Percentiles rank a stretch among this genome's conserved stretches.
phyloP scores from a whole-genome alignment of 2,329 filamentous ascomycete genomes.

The Lizonia empirigonia region DNA sequence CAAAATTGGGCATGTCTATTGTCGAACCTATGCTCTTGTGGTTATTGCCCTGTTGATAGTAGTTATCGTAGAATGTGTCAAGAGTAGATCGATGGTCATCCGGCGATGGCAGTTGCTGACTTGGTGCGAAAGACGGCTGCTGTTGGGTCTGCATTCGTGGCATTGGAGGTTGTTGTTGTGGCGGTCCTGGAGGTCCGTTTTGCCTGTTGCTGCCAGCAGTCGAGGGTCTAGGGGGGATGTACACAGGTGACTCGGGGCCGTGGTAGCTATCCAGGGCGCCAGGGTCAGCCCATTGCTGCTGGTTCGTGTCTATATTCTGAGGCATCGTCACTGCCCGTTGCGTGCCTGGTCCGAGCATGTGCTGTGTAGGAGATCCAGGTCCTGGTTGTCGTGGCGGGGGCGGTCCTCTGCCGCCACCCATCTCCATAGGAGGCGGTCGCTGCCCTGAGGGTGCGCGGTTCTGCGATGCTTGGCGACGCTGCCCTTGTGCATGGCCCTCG shows the following conservation, averaged over 20 bases:
- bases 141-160: constrained; percentile 30
- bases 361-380: constrained; percentile 36
- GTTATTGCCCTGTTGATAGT: constrained; percentile 47
- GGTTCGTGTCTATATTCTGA: constrained; percentile 31
- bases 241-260: constrained; percentile 44
- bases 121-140: constrained; percentile 26
- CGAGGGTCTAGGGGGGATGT: constrained; percentile 45
- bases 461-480: constrained; percentile 34
- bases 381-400: constrained; percentile 25
- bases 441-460: constrained; percentile 35
- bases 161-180: constrained; percentile 40
- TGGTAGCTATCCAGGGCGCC: constrained; percentile 44
- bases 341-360: constrained; percentile 36
- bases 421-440: constrained; percentile 32
- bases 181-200: constrained; percentile 27
- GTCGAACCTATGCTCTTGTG: constrained; percentile 53
- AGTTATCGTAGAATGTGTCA: constrained; percentile 58
- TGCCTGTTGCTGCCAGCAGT: constrained; percentile 41
- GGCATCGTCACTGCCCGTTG: constrained; percentile 49
- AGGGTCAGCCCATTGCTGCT: constrained; percentile 44
- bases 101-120: constrained; percentile 30
- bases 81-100: constrained; percentile 50
- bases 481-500: constrained; percentile 34
- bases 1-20: constrained; percentile 68
- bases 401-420: constrained; percentile 21